Percentiles rank a stretch among this genome's conserved stretches.
Evolutionary conservation across 2,329 filamentous ascomycete species (phyloP).

Genomic region (Dactylella cylindrospora): DNA sequence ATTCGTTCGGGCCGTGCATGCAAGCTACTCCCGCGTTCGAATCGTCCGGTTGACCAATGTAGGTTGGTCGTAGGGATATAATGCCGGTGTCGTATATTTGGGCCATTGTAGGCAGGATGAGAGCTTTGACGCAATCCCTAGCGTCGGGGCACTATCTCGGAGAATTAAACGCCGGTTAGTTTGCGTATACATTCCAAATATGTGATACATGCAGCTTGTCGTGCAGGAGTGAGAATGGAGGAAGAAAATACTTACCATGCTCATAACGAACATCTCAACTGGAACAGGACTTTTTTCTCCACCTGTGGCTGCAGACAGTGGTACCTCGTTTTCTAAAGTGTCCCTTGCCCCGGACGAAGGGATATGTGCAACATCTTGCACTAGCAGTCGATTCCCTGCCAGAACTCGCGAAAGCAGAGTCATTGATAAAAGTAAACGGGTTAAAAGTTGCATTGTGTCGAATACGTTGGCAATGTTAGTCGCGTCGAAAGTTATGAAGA

Average conservation of each 20-base stretch:
- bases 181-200: slow-evolving; percentile 15
- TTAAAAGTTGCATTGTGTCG: too few relatives aligned
- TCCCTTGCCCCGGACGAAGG: too few relatives aligned
- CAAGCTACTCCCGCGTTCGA: slow-evolving; percentile 81
- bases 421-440: too few relatives aligned
- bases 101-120: slow-evolving; percentile 86
- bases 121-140: slow-evolving; percentile 72
- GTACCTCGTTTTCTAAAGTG: too few relatives aligned
- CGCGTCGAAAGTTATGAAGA: too few relatives aligned
- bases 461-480: too few relatives aligned
- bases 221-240: background rate
- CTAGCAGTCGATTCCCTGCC: too few relatives aligned
- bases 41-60: slow-evolving; percentile 70
- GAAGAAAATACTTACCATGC: slow-evolving; percentile 17
- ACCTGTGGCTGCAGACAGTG: background rate
- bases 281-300: slow-evolving; percentile 29
- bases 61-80: slow-evolving; percentile 87
- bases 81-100: slow-evolving; percentile 66
- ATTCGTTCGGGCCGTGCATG: slow-evolving; percentile 86
- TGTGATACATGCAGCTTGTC: slow-evolving; percentile 15
- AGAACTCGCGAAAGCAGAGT: too few relatives aligned
- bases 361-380: too few relatives aligned
- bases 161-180: background rate
- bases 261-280: slow-evolving; percentile 42
- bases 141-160: slow-evolving; percentile 80